Evolutionary conservation across 345 rosid species (phyloP).

Genomic region (Limnanthes douglasii): DNA sequence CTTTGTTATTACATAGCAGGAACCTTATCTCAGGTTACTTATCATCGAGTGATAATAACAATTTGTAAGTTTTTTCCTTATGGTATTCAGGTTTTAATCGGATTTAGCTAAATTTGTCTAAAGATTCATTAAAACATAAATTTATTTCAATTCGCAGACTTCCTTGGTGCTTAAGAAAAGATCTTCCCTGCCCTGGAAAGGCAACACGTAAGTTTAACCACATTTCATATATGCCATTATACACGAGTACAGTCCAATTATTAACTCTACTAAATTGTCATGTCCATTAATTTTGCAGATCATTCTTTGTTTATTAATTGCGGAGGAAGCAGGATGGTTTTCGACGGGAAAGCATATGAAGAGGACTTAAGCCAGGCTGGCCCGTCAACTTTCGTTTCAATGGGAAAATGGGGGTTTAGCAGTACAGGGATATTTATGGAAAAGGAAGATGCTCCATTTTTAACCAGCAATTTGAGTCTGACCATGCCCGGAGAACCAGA

Average conservation of each 20-base stretch:
- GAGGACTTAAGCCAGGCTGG: slow-evolving; percentile 31
- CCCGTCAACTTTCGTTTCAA: slow-evolving; percentile 18
- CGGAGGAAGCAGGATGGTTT: slow-evolving; percentile 24
- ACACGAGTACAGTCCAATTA: no score
- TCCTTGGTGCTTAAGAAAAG: slow-evolving; percentile 57
- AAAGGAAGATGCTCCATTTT: not conserved
- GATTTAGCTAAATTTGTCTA: not conserved
- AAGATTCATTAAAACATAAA: not conserved
- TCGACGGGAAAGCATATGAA: slow-evolving; percentile 20
- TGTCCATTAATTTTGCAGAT: slow-evolving; percentile 19
- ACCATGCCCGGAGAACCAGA: slow-evolving; percentile 15
- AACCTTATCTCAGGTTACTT: slow-evolving; percentile 51
- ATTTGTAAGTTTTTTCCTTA: slow-evolving; percentile 32
- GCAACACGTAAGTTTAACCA: slow-evolving; percentile 50
- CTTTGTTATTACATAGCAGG: slow-evolving; percentile 24
- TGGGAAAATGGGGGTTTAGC: slow-evolving; percentile 54
- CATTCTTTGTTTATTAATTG: slow-evolving; percentile 66
- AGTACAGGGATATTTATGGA: slow-evolving; percentile 46
- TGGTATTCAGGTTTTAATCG: no score
- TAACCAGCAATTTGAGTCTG: slow-evolving; percentile 23
- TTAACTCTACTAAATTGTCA: not conserved
- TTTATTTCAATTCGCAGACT: slow-evolving; percentile 14
- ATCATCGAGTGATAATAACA: slow-evolving; percentile 17
- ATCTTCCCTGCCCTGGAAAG: slow-evolving; percentile 38
- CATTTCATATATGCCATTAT: no score